Evolutionary conservation across 345 rosid species (phyloP).

Genomic region (Pelargonium nanum): DNA sequence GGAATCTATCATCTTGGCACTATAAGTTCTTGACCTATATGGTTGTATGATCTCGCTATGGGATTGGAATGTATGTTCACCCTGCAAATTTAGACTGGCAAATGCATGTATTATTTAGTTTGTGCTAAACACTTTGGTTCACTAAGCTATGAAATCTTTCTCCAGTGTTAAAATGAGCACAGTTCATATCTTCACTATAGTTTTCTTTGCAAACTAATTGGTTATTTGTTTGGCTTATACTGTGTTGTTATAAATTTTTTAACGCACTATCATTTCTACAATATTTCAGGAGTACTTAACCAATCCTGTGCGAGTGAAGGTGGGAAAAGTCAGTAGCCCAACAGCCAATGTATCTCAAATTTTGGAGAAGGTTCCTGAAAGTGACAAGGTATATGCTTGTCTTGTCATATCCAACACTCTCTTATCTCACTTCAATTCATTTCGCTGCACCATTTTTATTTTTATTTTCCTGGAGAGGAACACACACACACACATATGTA

Average conservation of each 20-base stretch:
- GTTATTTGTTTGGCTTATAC: background rate
- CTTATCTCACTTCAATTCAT: background rate
- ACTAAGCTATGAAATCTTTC: background rate
- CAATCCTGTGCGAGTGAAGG: constrained; percentile 29
- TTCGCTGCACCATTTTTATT: background rate
- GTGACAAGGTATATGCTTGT: constrained; percentile 27
- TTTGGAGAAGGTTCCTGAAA: constrained; percentile 25
- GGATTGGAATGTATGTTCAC: background rate
- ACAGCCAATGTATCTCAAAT: constrained; percentile 29
- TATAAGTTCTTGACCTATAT: too few relatives aligned
- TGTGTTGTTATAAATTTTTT: background rate
- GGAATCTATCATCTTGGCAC: background rate
- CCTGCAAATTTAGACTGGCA: background rate
- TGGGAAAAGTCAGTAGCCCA: constrained; percentile 34
- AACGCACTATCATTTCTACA: background rate
- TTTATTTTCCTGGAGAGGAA: too few relatives aligned
- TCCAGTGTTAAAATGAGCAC: background rate
- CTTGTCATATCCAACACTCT: background rate
- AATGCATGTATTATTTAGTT: background rate
- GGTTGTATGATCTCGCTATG: background rate
- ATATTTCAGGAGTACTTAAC: constrained; percentile 28
- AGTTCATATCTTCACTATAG: background rate
- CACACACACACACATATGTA: background rate
- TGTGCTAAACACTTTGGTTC: background rate
- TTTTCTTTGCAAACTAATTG: background rate